Evolutionary conservation across 75 land plant species (phyloP), one percentile per base, ranked within the genome.

Genomic region (Pseudotsuga menziesii): DNA sequence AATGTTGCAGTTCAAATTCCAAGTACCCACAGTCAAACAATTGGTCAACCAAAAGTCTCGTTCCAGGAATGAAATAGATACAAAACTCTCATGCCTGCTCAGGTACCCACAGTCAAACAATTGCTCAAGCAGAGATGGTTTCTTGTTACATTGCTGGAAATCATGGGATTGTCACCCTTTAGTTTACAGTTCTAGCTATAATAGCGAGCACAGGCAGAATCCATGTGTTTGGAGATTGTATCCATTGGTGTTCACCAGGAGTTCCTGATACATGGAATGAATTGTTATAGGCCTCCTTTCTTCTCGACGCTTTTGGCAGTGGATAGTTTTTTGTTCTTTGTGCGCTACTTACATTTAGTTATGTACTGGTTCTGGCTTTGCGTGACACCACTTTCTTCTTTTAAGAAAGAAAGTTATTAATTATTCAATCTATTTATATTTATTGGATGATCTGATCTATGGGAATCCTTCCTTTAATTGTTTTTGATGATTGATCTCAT

Each of bases 191-290:
- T 76, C 73, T 16, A 83, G 76, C 56, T 83, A 80, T 23, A 88
- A 57, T 69, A 83, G 86, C 20, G 62, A 55, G 74, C 86, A 86
- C 57, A 26, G 83, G 62, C 67, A 82, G 36, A 84, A 83, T 72
- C 89, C 91, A 84, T 17, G 74, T 74, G 15, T 88, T 84, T 13
- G 83, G 90, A 17, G 97, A 96, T 62, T 96, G 99, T 78, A 94
- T 94, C 86, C 99, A 96, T 70, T 96, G 94, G 90, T 94, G 99
- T 85, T 84, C 94, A n/a, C 97, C 99, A 9, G 99, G 99, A 4
- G 82, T 94, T 44, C 97, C 99, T 8, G 99, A 96, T 74, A 90
- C 95, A 9, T 96, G 99, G 99, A 93, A 93, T 74, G 86, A 87
- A 69, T 87, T 96, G 19, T 80, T 96, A 15, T 89, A 83, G 66